These are phyloP conservation scores for Triticum aestivum DNA, from an alignment of 176 grass and related monocot genomes.

Conservation along the genomic window DNA sequence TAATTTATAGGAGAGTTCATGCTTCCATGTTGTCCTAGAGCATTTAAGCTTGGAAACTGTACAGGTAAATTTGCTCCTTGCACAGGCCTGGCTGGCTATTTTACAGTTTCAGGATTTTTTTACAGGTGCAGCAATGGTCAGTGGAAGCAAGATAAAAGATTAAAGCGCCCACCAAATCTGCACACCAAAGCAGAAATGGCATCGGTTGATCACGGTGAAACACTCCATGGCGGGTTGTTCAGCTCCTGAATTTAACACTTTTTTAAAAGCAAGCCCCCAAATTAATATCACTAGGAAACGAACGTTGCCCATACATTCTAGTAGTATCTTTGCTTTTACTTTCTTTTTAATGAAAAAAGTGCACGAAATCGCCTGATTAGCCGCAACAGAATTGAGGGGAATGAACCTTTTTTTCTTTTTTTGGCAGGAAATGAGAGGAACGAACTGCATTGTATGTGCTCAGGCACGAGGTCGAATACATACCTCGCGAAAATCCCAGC, in stretches of 20 bases:
- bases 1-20: neutral
- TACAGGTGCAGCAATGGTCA: neutral
- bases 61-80: neutral
- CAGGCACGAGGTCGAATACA: neutral
- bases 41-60: slow-evolving; percentile 4
- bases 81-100: neutral
- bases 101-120: neutral
- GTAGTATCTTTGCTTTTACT: neutral
- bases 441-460: slow-evolving; percentile 5
- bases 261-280: neutral
- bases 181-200: neutral
- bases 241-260: neutral
- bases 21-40: neutral
- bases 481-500: slow-evolving; percentile 26
- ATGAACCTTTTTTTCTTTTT: too few species aligned
- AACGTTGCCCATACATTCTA: slow-evolving; percentile 6
- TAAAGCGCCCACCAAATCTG: too few species aligned
- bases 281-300: neutral
- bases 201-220: neutral
- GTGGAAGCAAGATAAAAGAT: neutral
- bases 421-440: neutral
- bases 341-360: neutral
- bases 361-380: slow-evolving; percentile 17
- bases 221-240: neutral
- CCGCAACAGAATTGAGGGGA: neutral